Evolutionary conservation across 805 yeast species (phyloP).

Genomic region (Sugiyamaella smithiae): DNA sequence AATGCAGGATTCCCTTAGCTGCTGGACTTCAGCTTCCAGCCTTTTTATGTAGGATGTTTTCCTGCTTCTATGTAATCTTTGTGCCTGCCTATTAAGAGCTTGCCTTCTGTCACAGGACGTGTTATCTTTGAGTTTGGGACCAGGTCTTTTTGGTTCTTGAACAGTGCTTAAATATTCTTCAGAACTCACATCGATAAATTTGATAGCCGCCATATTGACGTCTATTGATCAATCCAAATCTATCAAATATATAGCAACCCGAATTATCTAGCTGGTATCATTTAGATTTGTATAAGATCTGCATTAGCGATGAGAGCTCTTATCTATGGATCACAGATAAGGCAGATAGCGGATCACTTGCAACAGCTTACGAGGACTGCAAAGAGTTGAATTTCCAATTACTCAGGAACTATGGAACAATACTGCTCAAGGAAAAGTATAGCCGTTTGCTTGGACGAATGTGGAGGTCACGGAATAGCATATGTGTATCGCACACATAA

Average conservation of each 20-base stretch:
- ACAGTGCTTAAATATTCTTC: background rate
- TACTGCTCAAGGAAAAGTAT: too few species aligned
- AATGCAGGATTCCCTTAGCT: slow-evolving; percentile 5
- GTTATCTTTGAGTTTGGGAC: slow-evolving; percentile 7
- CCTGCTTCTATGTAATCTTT: slow-evolving; percentile 11
- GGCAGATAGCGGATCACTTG: background rate
- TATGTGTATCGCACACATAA: background rate
- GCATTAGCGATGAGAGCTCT: background rate
- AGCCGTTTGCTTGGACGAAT: background rate
- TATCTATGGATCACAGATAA: background rate
- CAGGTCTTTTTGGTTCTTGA: slow-evolving; percentile 5
- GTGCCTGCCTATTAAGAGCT: slow-evolving; percentile 10
- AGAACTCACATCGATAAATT: background rate
- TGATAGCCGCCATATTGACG: background rate
- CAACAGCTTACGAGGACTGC: background rate
- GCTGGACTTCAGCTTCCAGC: slow-evolving; percentile 11
- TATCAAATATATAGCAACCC: background rate
- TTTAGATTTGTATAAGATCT: background rate
- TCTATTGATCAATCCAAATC: background rate
- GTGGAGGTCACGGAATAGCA: background rate
- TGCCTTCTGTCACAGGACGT: slow-evolving; percentile 3
- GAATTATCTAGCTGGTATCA: background rate
- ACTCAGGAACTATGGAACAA: too few species aligned
- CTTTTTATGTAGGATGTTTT: slow-evolving; percentile 2
- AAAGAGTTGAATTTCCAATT: background rate